These are phyloP conservation scores for Alternaria panax DNA, from an alignment of 2,329 filamentous ascomycete genomes.

Conservation along the genomic window DNA sequence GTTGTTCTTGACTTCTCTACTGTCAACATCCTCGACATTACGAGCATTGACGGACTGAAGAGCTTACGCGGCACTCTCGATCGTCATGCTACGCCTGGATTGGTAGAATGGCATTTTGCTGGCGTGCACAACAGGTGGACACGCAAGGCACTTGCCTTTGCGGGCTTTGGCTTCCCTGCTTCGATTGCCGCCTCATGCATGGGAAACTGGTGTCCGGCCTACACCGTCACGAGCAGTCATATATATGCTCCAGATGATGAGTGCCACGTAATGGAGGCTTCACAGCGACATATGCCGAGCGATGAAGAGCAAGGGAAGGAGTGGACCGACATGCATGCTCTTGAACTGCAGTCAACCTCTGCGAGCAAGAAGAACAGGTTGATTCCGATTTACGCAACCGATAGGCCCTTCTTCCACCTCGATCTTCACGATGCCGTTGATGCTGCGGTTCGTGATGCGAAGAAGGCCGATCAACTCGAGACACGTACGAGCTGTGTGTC, in stretches of 20 bases:
- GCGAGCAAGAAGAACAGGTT: not conserved
- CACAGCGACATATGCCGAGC: constrained; percentile 1
- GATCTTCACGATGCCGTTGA: constrained; percentile 42
- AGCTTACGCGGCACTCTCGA: constrained; percentile 64
- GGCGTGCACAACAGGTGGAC: constrained; percentile 64
- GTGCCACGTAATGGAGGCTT: constrained; percentile 10
- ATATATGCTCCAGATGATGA: constrained; percentile 29
- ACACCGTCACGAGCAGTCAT: constrained; percentile 27
- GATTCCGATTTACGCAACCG: constrained; percentile 28
- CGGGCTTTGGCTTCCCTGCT: constrained; percentile 60
- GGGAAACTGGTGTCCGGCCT: constrained; percentile 34
- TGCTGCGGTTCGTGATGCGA: constrained; percentile 34
- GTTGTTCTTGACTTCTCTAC: constrained; percentile 64
- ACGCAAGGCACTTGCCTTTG: constrained; percentile 62
- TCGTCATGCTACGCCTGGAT: constrained; percentile 53
- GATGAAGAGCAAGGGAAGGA: constrained; percentile 20
- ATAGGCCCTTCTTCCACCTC: constrained; percentile 40
- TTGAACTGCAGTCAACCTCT: not conserved
- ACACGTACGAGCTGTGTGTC: not conserved
- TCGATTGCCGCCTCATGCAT: constrained; percentile 4
- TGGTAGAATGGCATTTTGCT: constrained; percentile 57
- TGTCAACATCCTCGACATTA: constrained; percentile 65
- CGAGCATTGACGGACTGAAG: constrained; percentile 62
- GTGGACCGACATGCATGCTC: not conserved
- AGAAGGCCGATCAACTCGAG: constrained; percentile 21